Conservation (phyloP, 2,329 filamentous ascomycete genomes). For the Raffaelea albimanens region DNA sequence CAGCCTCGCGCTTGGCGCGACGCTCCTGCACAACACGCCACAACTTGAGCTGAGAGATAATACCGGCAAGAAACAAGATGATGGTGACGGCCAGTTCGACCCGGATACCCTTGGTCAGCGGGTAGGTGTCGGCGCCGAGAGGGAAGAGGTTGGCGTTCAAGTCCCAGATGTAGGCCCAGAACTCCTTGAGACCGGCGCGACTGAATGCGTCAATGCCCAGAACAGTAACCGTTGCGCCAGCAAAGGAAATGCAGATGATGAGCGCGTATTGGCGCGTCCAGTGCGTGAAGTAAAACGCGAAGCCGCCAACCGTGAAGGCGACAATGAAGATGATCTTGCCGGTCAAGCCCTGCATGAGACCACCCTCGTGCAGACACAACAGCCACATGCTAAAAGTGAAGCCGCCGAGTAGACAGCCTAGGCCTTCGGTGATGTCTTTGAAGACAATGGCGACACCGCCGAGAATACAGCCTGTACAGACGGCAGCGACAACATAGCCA, state of each 20-base stretch:
- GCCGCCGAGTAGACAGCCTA: constrained; percentile 81
- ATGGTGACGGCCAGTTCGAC: constrained; percentile 75
- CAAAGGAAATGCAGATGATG: constrained; percentile 68
- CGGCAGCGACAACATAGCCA: constrained; percentile 71
- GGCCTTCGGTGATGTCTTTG: constrained; percentile 66
- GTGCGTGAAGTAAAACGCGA: constrained; percentile 68
- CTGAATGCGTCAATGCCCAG: constrained; percentile 88
- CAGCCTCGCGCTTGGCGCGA: constrained; percentile 42
- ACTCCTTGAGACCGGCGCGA: constrained; percentile 84
- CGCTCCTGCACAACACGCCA: constrained; percentile 71
- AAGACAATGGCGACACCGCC: constrained; percentile 71
- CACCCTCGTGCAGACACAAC: constrained; percentile 65
- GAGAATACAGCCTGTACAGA: constrained; percentile 63
- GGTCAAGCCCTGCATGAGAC: constrained; percentile 53
- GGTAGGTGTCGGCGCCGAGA: constrained; percentile 65
- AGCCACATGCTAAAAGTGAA: constrained; percentile 90
- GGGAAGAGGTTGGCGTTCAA: constrained; percentile 77
- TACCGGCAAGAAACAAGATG: constrained; percentile 62
- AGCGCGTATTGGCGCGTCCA: constrained; percentile 71
- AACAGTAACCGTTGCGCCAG: constrained; percentile 68
- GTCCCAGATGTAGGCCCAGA: constrained; percentile 87
- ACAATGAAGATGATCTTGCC: constrained; percentile 68
- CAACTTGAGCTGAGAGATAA: constrained; percentile 76
- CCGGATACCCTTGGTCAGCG: constrained; percentile 74
- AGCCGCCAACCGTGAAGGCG: constrained; percentile 57